Base-by-base conservation (phyloP, 352 stramenopile species). In the Globisporangium spiculum region DNA sequence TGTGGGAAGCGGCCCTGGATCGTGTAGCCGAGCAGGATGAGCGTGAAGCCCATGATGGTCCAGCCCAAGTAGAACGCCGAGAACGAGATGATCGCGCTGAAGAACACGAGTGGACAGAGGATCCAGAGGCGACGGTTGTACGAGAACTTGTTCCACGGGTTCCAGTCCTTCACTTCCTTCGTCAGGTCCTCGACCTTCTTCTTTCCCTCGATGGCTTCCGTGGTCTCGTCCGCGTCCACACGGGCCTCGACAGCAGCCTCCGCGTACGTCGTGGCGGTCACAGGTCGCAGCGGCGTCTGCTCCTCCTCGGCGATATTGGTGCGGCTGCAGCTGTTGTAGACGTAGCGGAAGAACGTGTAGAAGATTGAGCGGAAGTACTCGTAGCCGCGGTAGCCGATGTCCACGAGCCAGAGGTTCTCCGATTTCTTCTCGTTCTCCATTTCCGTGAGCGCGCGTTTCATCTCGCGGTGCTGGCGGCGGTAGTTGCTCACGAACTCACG, bases 401-500 rank as follows among this genome's bases (percentile, higher is more conserved):
- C 89, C 2, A 94, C 75, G 57, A 96, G 76, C 86, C 86, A 94
- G 68, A 96, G 75, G 62, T 92, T 83, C 72, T 96, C 88, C 8
- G 86, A 80, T 9, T 86, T 85, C 71, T 92, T 92, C 59, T 96
- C 85, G 56, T 85, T 88, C 66, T 94, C 84, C 73, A 92, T 93
- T 6, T 84, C 74, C 44, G 82, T 64, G 57, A 96, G 70, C 54
- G 84, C 73, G 56, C 85, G 84, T 64, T 93, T 84, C 68, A 94
- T 80, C 32, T 90, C 86, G 53, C 88, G 88, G 34, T 87, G 84
- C 16, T 84, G 79, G 26, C 88, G 85, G 36, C 88, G 80, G 64
- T 96, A 96, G 67, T 93, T 94, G 71, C 84, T 92, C 41, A 96
- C 88, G 67, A 94, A 92, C 74, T 94, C 83, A 57, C 88, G 88